These are phyloP conservation scores for Torulaspora quercuum DNA, from an alignment of 805 yeast genomes.

Conservation along the genomic window DNA sequence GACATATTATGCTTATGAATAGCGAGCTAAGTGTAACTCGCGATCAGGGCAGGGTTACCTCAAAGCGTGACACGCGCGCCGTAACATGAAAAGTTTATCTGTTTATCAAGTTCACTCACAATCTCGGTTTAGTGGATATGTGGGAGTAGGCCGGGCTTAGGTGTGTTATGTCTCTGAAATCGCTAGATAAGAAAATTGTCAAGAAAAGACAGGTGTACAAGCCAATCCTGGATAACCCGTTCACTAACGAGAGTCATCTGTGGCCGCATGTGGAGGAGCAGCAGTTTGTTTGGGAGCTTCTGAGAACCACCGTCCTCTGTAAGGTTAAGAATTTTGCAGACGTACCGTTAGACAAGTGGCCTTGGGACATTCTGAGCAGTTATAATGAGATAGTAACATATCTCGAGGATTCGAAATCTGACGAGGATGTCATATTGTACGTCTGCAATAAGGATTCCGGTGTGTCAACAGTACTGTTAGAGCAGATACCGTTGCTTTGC, in stretches of 20 bases:
- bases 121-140: too few relatives aligned
- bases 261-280: conserved; percentile 41
- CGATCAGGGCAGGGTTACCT: too few relatives aligned
- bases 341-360: conserved; percentile 18
- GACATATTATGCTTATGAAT: too few relatives aligned
- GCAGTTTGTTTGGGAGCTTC: conserved; percentile 37
- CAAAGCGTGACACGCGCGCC: too few relatives aligned
- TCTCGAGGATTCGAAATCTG: conserved; percentile 41
- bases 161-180: conserved; percentile 43
- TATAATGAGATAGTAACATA: conserved; percentile 53
- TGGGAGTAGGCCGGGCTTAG: too few relatives aligned
- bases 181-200: conserved; percentile 41
- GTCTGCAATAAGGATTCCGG: conserved; percentile 55
- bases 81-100: too few relatives aligned
- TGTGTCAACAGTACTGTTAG: conserved; percentile 47
- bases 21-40: too few relatives aligned
- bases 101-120: too few relatives aligned
- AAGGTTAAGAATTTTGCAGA: conserved; percentile 29
- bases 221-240: conserved; percentile 64
- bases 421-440: conserved; percentile 39
- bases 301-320: conserved; percentile 38
- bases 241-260: conserved; percentile 47
- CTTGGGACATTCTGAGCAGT: conserved; percentile 21
- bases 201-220: conserved; percentile 55
- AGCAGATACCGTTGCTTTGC: conserved; percentile 57